Evolutionary conservation across 2,329 filamentous ascomycete species (phyloP).

Genomic region (Alternaria sp.): DNA sequence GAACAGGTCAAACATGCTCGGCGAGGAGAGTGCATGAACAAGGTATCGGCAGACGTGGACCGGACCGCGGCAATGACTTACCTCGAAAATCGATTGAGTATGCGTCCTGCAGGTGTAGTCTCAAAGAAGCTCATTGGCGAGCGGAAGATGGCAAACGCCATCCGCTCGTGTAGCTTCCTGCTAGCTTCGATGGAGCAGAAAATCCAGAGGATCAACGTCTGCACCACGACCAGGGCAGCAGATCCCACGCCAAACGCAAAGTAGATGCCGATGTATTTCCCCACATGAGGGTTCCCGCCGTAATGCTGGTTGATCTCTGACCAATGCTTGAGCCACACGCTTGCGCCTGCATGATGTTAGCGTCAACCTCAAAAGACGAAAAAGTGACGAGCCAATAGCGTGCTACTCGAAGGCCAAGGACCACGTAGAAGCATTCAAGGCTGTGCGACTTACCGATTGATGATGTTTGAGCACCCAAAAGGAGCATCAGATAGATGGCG

Average conservation of each 20-base stretch:
- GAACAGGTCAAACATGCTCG: background rate
- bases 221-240: constrained; percentile 82
- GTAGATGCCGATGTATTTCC: constrained; percentile 93
- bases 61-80: constrained; percentile 50
- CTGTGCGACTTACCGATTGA: constrained; percentile 69
- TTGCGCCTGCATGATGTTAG: constrained; percentile 65
- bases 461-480: constrained; percentile 80
- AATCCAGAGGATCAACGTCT: constrained; percentile 97
- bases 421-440: background rate
- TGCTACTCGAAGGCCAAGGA: background rate
- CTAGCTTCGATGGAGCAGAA: constrained; percentile 99
- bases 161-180: constrained; percentile 92
- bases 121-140: constrained; percentile 99
- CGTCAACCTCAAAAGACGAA: constrained; percentile 13
- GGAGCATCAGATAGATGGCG: constrained; percentile 74
- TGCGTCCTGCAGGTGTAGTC: constrained; percentile 93
- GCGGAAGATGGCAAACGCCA: constrained; percentile 96
- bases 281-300: constrained; percentile 75
- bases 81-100: constrained; percentile 95
- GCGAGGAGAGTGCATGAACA: background rate
- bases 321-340: constrained; percentile 94
- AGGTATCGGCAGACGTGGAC: constrained; percentile 7
- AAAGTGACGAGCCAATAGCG: constrained; percentile 28
- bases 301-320: constrained; percentile 75
- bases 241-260: constrained; percentile 92